Evolutionary conservation across 1,284 basidiomycete species (phyloP).

Genomic region (Tylopilus sp.): DNA sequence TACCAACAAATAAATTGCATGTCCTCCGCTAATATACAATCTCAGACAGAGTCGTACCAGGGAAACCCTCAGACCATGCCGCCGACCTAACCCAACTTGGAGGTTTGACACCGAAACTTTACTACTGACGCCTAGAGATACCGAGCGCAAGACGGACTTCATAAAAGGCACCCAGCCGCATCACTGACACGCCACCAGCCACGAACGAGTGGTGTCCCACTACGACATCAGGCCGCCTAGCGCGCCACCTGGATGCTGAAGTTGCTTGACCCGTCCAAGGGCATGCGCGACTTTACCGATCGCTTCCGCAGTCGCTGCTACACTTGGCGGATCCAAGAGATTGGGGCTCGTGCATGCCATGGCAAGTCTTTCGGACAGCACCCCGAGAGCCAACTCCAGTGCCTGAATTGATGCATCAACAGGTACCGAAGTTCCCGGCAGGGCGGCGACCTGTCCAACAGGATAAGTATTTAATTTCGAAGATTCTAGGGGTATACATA

Average conservation of each 20-base stretch:
- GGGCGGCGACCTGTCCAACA: constrained; percentile 14
- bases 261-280: constrained; percentile 55
- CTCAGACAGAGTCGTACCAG: neutral
- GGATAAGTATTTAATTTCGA: neutral
- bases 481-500: neutral
- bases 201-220: neutral
- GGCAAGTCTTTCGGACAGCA: constrained; percentile 53
- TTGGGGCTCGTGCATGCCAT: constrained; percentile 41
- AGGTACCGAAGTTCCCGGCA: constrained; percentile 18
- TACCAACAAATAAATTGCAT: neutral
- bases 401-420: constrained; percentile 42
- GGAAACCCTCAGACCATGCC: neutral
- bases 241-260: constrained; percentile 41
- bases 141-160: constrained; percentile 4
- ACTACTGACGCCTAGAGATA: neutral
- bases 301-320: constrained; percentile 66
- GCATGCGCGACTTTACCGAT: constrained; percentile 67
- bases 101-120: neutral
- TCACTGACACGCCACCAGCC: constrained; percentile 14
- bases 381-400: constrained; percentile 54
- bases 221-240: constrained; percentile 19
- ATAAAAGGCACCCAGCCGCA: constrained; percentile 5
- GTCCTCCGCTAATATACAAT: neutral
- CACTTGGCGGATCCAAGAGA: constrained; percentile 47
- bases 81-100: neutral